Conservation (phyloP, 805 yeast species). For the Sugiyamaella chiloensis region DNA sequence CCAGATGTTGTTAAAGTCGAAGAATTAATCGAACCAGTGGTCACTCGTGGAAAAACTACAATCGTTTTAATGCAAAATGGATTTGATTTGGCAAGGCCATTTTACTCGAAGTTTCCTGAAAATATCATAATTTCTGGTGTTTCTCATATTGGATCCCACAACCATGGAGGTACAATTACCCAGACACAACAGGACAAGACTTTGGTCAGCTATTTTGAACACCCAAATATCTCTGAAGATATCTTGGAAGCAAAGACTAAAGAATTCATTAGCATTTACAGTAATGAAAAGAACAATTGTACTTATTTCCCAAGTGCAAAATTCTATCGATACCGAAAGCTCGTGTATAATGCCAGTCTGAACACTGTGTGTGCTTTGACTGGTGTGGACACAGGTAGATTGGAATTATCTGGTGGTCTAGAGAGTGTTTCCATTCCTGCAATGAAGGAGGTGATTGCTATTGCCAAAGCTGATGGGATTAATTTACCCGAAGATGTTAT, state of each 20-base stretch:
- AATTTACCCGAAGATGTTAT: background rate
- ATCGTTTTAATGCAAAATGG: conserved; percentile 21
- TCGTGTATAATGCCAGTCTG: conserved; percentile 3
- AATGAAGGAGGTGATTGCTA: conserved; percentile 58
- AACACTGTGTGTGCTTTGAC: conserved; percentile 6
- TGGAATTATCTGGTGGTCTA: conserved; percentile 1
- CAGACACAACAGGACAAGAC: conserved; percentile 6
- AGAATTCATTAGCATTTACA: background rate
- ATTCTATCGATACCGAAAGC: background rate
- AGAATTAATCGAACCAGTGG: conserved; percentile 8
- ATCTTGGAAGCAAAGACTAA: conserved; percentile 4
- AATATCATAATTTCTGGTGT: conserved; percentile 11
- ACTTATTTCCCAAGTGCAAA: conserved; percentile 1
- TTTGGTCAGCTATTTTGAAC: background rate
- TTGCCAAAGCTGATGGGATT: conserved; percentile 66
- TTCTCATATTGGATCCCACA: conserved; percentile 3
- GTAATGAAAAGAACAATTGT: conserved; percentile 5
- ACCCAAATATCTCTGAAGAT: background rate
- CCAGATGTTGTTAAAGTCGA: conserved; percentile 2
- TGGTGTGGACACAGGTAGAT: conserved; percentile 4
- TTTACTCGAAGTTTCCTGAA: conserved; percentile 13
- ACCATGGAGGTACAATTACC: conserved; percentile 4
- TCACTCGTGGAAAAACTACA: conserved; percentile 18
- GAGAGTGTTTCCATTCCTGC: conserved; percentile 5
- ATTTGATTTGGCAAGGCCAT: conserved; percentile 15